These are phyloP conservation scores for Podaxis pistillaris DNA, from an alignment of 768 basidiomycete species.

Conservation along the genomic window DNA sequence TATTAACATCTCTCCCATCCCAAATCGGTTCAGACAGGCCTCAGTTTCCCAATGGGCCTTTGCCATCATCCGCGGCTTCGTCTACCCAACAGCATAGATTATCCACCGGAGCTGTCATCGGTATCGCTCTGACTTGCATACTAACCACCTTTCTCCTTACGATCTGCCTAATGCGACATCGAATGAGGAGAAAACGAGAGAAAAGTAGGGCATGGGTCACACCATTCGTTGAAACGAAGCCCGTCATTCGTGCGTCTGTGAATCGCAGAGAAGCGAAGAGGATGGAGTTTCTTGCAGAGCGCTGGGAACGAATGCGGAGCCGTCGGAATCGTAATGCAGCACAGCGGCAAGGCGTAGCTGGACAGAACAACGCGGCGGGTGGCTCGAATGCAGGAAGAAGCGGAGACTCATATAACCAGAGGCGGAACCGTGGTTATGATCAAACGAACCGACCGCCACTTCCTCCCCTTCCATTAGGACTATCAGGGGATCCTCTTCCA, in stretches of 20 bases:
- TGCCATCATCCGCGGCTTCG: not conserved
- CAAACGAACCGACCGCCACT: not conserved
- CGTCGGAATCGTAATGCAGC: not conserved
- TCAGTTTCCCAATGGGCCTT: not conserved
- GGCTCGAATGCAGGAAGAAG: not conserved
- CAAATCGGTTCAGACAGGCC: not conserved
- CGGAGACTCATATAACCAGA: not conserved
- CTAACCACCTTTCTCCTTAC: constrained; percentile 36
- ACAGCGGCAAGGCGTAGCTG: not conserved
- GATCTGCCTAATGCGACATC: constrained; percentile 48
- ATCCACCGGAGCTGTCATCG: constrained; percentile 51
- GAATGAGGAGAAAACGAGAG: constrained; percentile 41
- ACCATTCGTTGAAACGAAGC: constrained; percentile 34
- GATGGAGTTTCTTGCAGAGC: constrained; percentile 9
- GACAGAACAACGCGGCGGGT: not conserved
- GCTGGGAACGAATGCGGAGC: constrained; percentile 1
- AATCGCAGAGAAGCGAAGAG: constrained; percentile 8
- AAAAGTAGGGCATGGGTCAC: constrained; percentile 21
- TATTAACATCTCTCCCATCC: not conserved
- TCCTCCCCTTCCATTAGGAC: not conserved
- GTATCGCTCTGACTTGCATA: constrained; percentile 44
- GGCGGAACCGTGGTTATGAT: not conserved
- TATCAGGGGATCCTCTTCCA: not conserved
- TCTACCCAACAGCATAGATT: constrained; percentile 15
- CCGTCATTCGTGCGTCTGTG: constrained; percentile 18